These are phyloP conservation scores for Phyllosticta citribraziliensis DNA, from an alignment of 2,329 filamentous ascomycete genomes.

Conservation along the genomic window DNA sequence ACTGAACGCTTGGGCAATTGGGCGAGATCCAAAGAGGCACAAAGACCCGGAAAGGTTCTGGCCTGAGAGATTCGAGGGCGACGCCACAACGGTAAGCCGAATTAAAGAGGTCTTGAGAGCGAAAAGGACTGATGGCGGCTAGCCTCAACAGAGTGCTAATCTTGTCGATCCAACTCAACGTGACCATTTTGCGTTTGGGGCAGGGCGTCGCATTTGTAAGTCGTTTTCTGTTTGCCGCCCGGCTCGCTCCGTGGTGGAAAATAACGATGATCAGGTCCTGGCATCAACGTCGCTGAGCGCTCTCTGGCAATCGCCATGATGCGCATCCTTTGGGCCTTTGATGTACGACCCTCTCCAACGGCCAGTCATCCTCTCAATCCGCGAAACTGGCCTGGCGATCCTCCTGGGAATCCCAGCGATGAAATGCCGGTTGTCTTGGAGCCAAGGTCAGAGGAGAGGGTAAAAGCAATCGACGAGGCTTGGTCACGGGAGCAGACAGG, in stretches of 20 bases:
- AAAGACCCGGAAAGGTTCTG: no score
- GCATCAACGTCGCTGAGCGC: conserved; percentile 12
- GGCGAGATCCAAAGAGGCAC: no score
- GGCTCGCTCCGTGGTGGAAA: neutral
- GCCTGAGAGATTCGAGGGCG: conserved; percentile 28
- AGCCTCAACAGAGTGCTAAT: conserved; percentile 5
- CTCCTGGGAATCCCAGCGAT: neutral
- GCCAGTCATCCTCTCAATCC: neutral
- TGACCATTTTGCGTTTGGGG: conserved; percentile 15
- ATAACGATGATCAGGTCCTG: neutral
- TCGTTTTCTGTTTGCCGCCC: neutral
- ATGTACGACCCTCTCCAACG: neutral
- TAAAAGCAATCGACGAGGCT: neutral
- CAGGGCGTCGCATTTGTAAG: conserved; percentile 13
- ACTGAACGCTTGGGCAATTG: no score
- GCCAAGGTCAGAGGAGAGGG: neutral
- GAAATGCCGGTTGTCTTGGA: neutral
- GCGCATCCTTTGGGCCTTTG: conserved; percentile 14
- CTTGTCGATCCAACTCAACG: conserved; percentile 14
- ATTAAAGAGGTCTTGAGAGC: neutral
- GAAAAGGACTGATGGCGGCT: neutral
- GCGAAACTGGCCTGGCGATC: neutral
- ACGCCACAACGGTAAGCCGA: conserved; percentile 13
- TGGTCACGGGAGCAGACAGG: neutral
- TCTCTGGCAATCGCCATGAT: conserved; percentile 12